Base-by-base conservation (phyloP, 1,284 basidiomycete species). In the Butyriboletus appendiculatus region DNA sequence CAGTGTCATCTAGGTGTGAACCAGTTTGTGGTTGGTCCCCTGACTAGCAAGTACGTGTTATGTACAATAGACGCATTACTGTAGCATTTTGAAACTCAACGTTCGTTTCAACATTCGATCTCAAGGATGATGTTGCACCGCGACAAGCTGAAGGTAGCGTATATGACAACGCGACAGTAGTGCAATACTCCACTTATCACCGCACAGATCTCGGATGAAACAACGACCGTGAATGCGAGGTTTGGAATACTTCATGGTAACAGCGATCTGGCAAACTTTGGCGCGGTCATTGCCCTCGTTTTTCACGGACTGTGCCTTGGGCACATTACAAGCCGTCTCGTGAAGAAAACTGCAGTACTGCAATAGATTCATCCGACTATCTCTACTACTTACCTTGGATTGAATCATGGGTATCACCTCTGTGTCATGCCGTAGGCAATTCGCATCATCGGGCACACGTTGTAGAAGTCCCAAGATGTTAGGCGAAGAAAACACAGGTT, bases 231-330 rank as follows among this genome's bases (percentile, higher is more conserved):
- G 59, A 91, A 86, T 73, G 76, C 74, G 56, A 76, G 76, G 51
- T 92, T 93, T 67, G 77, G 79, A 2, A 71, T 72, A 56, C 72
- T 89, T 52, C 90, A 93, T 67, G 86, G 86, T 9, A 67, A 88
- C 60, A 84, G 84, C 63, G 86, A 82, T 9, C 73, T 89, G 16
- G 77, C 83, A 49, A 92, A 92, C 71, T 71, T 89, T 39, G 64
- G 72, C 34, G 77, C 85, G 16, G 73, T 89, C 59, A 65, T 91
- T 56, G 79, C 82, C 5, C 72, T 92, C 48, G 75, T 72, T 33
- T 86, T 88, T 70, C 88, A 92, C 62, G 90, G 90, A 37, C 71
- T 92, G 40, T 91, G 81, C 80, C 79, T 88, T 44, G 87, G 80
- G 76, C 59, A 66, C 70, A 47, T 83, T 81, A 30, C 20, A 40